Conservation (phyloP, 2,329 filamentous ascomycete species). For the Colletotrichum acutatum region DNA sequence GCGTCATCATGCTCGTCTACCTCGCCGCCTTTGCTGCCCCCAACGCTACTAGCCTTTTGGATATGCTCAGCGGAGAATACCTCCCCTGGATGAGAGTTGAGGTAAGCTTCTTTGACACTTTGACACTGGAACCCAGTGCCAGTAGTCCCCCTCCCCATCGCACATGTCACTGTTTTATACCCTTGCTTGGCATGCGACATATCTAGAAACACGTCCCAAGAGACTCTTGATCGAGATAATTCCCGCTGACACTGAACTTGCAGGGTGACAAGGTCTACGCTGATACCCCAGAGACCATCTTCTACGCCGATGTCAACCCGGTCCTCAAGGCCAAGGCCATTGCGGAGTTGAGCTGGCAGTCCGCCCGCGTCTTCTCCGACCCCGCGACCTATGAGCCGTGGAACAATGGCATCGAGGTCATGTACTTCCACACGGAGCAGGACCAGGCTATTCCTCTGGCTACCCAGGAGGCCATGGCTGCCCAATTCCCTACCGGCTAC, state of each 20-base stretch:
- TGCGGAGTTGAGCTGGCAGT: constrained; percentile 28
- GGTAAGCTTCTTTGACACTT: constrained; percentile 26
- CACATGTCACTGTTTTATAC: constrained; percentile 25
- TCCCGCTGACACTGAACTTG: constrained; percentile 14
- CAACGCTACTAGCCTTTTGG: constrained; percentile 38
- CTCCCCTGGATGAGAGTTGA: constrained; percentile 43
- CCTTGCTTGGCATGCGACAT: not conserved
- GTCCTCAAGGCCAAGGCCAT: constrained; percentile 27
- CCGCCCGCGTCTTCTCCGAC: constrained; percentile 37
- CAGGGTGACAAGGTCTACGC: constrained; percentile 28
- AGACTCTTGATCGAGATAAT: not conserved
- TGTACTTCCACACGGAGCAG: constrained; percentile 40
- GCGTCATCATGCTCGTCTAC: constrained; percentile 51
- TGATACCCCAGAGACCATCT: constrained; percentile 34
- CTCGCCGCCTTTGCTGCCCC: constrained; percentile 46
- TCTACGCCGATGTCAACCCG: constrained; percentile 41
- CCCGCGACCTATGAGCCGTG: constrained; percentile 41
- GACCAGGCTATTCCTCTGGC: constrained; percentile 40
- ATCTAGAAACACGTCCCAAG: not conserved
- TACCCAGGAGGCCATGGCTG: constrained; percentile 40
- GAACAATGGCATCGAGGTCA: constrained; percentile 41
- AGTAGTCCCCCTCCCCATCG: not conserved
- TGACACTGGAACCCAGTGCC: too few species aligned
- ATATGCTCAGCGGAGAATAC: constrained; percentile 38
- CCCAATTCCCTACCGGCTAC: constrained; percentile 25